Conservation (phyloP, 1,284 basidiomycete species). For the Porogramme epimiltina region DNA sequence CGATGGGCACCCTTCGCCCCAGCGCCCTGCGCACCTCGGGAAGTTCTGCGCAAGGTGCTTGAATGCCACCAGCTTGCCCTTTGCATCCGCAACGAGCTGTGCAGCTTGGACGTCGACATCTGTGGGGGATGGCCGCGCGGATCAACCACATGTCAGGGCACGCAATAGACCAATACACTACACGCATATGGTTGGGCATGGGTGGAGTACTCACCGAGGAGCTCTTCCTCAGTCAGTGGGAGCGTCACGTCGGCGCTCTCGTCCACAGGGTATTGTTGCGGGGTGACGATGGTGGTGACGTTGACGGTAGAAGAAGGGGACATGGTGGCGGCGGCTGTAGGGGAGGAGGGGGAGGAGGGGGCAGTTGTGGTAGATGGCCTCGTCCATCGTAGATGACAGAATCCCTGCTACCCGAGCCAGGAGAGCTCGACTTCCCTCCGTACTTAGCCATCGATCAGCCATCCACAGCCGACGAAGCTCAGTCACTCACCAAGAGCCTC, state of each 20-base stretch:
- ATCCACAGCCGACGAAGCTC: too few relatives aligned
- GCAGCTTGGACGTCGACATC: slow-evolving; percentile 76
- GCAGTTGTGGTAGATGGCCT: too few relatives aligned
- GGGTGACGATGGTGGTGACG: too few relatives aligned
- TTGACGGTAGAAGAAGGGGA: too few relatives aligned
- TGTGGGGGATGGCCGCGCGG: slow-evolving; percentile 26
- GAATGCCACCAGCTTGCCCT: slow-evolving; percentile 52
- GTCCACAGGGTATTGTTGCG: slow-evolving; percentile 58
- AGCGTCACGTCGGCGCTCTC: slow-evolving; percentile 50
- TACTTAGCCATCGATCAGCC: too few relatives aligned
- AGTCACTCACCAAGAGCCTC: too few relatives aligned
- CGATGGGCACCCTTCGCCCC: slow-evolving; percentile 62
- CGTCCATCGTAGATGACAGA: too few relatives aligned
- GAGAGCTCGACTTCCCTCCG: too few relatives aligned
- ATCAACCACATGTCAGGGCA: background rate
- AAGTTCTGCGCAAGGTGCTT: slow-evolving; percentile 84
- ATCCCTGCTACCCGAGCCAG: too few relatives aligned
- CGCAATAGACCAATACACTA: background rate
- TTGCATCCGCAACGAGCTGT: slow-evolving; percentile 69
- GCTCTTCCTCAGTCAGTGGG: slow-evolving; percentile 67
- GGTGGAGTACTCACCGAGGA: slow-evolving; percentile 45
- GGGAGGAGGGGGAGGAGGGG: too few relatives aligned
- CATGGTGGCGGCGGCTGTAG: too few relatives aligned
- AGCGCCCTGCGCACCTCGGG: slow-evolving; percentile 81
- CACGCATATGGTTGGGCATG: background rate